These are phyloP conservation scores for Solanum chmielewskii DNA, from an alignment of 257 asterid genomes.

Conservation along the genomic window DNA sequence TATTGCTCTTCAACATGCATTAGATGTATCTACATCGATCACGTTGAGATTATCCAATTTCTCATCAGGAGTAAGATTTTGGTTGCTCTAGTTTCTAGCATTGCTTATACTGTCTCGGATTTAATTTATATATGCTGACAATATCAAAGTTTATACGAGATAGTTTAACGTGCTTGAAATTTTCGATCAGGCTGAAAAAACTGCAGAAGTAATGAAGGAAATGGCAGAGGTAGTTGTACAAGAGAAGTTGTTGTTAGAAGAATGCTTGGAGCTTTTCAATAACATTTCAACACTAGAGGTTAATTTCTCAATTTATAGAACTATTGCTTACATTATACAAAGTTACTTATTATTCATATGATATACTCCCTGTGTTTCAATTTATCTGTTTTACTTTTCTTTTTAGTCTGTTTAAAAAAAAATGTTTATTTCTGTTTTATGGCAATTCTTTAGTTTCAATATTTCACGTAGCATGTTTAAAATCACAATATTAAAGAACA, in stretches of 20 bases:
- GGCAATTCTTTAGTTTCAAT: not conserved
- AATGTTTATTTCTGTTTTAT: no score
- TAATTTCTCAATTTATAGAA: not conserved
- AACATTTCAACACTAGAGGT: conserved; percentile 54
- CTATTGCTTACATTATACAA: not conserved
- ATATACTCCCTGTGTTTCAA: not conserved
- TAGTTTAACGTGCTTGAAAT: not conserved
- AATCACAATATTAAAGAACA: no score
- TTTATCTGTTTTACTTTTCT: not conserved
- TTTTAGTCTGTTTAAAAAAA: no score
- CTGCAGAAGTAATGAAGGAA: conserved; percentile 24
- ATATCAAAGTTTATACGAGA: not conserved
- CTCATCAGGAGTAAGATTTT: conserved; percentile 28
- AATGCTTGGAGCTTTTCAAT: conserved; percentile 63
- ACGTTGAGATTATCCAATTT: conserved; percentile 21
- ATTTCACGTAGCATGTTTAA: rapidly evolving
- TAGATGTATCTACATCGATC: conserved; percentile 46
- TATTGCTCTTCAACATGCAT: conserved; percentile 34
- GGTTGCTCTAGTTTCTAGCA: not conserved
- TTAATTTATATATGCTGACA: not conserved
- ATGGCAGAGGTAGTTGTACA: conserved; percentile 49
- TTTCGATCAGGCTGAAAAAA: conserved; percentile 26
- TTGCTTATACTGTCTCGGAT: not conserved
- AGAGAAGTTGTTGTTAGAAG: conserved; percentile 71
- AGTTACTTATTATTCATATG: not conserved